Base-by-base conservation (phyloP, 1,284 basidiomycete species). In the Microbotryum lychnidis-dioicae region DNA sequence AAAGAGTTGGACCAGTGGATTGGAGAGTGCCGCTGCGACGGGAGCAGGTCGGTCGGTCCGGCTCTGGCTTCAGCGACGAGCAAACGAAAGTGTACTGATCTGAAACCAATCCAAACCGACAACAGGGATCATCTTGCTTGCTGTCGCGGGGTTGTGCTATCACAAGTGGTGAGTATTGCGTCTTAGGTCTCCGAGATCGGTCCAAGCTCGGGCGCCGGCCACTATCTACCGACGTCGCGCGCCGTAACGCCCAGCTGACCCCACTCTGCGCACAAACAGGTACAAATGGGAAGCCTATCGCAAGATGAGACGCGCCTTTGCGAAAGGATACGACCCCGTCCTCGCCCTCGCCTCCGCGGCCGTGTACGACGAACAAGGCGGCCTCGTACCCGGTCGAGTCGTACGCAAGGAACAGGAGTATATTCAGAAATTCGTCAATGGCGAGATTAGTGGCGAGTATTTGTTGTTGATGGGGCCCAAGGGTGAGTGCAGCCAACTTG, bases 231-330 rank as follows among this genome's bases (percentile, higher is more conserved):
- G 27, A 6, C 1, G 1, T 31, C 7, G 29, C 29, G 5, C 29
- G n/a, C 29, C 29, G 6, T 31, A 9, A 31, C 29, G 29, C 29
- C 8, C 31, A 31, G 8, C 8, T 31, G 31, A 10, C 31, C 31
- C 31, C 31, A 31, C 25, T 3, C 29, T 31, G 7, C 31, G 9
- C 31, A 31, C 31, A 25, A 25, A 25, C 25, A 25, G 44, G 60
- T 70, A 72, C 64, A 72, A 72, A 51, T 70, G 59, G 61, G 67
- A 72, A 23, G 70, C 69, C 14, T 58, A 69, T 16, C 60, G 67
- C 42, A 72, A 72, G 69, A 72, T 72, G 63, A 52, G 62, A 6
- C 57, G 62, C 27, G 69, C 70, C 3, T 72, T 72, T 58, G 62
- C 53, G 9, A 52, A 55, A 25, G 71, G 71, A 1, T 71, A 65